Base-by-base conservation (phyloP, 139 green algal genomes). In the Diplosphaera chodatii region DNA sequence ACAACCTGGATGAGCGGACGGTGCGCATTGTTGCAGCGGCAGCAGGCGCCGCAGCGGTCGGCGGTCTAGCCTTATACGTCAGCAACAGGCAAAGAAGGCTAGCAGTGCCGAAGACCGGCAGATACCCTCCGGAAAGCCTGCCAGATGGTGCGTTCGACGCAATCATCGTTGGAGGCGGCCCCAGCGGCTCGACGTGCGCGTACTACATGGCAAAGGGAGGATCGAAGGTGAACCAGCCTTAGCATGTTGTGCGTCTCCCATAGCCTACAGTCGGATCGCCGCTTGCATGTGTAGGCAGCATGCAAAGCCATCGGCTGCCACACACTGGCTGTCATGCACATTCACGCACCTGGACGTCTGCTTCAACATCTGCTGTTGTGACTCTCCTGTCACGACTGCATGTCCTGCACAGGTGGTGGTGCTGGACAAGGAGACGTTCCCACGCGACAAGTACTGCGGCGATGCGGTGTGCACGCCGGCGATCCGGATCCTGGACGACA, bases 381-480 rank as follows among this genome's bases (percentile, higher is more conserved):
- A n/a, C n/a, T n/a, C n/a, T n/a, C n/a, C n/a, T n/a, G n/a, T n/a
- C n/a, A n/a, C n/a, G n/a, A n/a, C n/a, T n/a, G n/a, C n/a, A n/a
- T n/a, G n/a, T n/a, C n/a, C n/a, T n/a, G n/a, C 62, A 23, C 28
- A 32, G 37, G 91, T 96, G 3, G 89, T 90, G 0, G 72, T 96
- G 28, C 78, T 95, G 30, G 91, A 96, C 64, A 96, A 97, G 83
- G 90, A 93, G 64, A 84, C 73, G 0, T 97, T 97, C 74, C 91
- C 91, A 0, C 80, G 91, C 16, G 88, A 88, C 76, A 91, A 88
- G 79, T 92, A 91, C 76, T 93, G 89, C 68, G 89, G 86, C 25
- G 89, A 94, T 84, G 89, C 89, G n/a, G 84, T 89, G 5, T 96
- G 91, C 82, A 96, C 91, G 0, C 91, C 91, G 22, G 91, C 89